These are phyloP conservation scores for Penicillium longicatenatum DNA, from an alignment of 495 filamentous ascomycete species.

Conservation along the genomic window DNA sequence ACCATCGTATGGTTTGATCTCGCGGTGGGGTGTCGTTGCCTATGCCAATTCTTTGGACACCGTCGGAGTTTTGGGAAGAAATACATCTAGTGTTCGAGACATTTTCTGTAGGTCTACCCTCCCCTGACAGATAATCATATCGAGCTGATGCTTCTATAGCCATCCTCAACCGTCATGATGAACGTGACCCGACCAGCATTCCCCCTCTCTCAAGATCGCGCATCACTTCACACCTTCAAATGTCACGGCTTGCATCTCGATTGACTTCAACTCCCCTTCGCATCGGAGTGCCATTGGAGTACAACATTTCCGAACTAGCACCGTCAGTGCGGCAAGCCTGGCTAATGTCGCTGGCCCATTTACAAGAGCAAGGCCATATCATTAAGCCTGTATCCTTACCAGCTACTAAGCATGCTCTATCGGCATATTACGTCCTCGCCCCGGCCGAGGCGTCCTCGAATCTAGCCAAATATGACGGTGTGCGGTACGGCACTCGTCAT, in stretches of 20 bases:
- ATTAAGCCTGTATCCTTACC: constrained; percentile 81
- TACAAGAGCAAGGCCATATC: constrained; percentile 65
- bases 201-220: constrained; percentile 49
- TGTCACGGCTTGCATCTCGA: constrained; percentile 26
- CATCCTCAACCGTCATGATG: constrained; percentile 62
- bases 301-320: constrained; percentile 83
- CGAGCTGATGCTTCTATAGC: constrained; percentile 23
- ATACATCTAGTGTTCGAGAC: constrained; percentile 47
- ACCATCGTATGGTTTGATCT: constrained; percentile 83
- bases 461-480: constrained; percentile 94
- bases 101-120: constrained; percentile 55
- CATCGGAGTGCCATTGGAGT: constrained; percentile 83
- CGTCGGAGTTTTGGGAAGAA: constrained; percentile 73
- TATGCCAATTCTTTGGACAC: constrained; percentile 97
- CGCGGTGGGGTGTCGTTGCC: constrained; percentile 86
- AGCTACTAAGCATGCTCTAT: constrained; percentile 78
- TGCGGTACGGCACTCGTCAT: constrained; percentile 75
- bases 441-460: constrained; percentile 96
- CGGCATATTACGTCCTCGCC: constrained; percentile 93
- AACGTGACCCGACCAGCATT: constrained; percentile 76
- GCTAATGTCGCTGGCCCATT: constrained; percentile 55
- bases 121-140: constrained; percentile 4
- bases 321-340: constrained; percentile 68
- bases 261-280: constrained; percentile 37
- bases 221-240: constrained; percentile 33